These are phyloP conservation scores for Pythium diclinum DNA, from an alignment of 352 stramenopile species.

Conservation along the genomic window DNA sequence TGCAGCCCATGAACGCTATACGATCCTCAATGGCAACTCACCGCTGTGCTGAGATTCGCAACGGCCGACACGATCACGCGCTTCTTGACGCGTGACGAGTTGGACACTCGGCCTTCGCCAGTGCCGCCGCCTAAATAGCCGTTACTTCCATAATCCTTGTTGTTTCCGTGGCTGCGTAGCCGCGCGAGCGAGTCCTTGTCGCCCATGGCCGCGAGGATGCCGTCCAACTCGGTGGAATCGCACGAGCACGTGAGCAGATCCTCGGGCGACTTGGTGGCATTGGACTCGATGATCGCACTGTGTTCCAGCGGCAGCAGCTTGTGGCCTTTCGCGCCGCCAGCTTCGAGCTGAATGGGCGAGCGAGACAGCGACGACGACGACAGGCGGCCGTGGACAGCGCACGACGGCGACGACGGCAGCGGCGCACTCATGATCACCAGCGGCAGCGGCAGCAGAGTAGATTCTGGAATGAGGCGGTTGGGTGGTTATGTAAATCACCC, in stretches of 20 bases:
- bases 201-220: conserved; percentile 15
- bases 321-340: neutral
- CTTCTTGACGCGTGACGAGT: conserved; percentile 20
- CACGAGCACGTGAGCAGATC: conserved; percentile 16
- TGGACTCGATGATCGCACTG: neutral
- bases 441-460: neutral
- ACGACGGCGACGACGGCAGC: neutral
- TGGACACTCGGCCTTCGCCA: neutral
- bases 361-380: neutral
- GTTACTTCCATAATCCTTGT: conserved; percentile 13
- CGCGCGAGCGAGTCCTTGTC: neutral
- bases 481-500: no score
- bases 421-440: neutral
- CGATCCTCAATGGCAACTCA: conserved; percentile 24
- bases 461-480: neutral
- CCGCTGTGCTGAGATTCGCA: conserved; percentile 79
- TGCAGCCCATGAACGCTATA: no score
- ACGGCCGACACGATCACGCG: conserved; percentile 60
- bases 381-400: neutral
- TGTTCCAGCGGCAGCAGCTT: neutral
- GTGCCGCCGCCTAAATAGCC: neutral
- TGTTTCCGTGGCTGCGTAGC: neutral
- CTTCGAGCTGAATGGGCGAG: neutral
- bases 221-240: conserved; percentile 19
- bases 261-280: conserved; percentile 5